Evolutionary conservation across 768 basidiomycete species (phyloP), one percentile per base, ranked within the genome.

Genomic region (Amanita pallidorosea): DNA sequence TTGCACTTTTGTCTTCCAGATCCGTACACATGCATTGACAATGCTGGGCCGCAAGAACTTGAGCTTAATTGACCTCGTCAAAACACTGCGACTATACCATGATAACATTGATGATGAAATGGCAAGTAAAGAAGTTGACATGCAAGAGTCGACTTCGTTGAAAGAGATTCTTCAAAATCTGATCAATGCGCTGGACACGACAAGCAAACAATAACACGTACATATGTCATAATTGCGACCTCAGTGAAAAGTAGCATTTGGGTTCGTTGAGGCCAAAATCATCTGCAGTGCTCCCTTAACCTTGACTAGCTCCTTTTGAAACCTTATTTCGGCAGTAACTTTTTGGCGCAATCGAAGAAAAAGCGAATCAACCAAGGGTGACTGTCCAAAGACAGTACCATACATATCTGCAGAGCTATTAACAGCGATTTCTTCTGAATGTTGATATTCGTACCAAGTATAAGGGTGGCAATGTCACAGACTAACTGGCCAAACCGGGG

Each of bases 401-500:
- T 99, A 99, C 78, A 96, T 85, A 47, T 97, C 95, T 98, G 60
- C 15, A 13, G 34, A 20, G 17, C n/a, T 18, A 37, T 44, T 52
- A 50, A 49, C 50, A 56, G 40, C 29, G 36, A 25, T 18, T 53
- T 20, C 45, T 35, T 23, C 13, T 35, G 17, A 15, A 41, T 11
- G 22, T 11, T 48, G n/a, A n/a, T 22, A 15, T 31, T 61, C 86
- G 53, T 50, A 95, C 94, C 94, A 49, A 97, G 81, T 36, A 97
- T 78, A 6, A 97, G 68, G 15, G 73, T 72, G 15, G 87, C 77
- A 34, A 96, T 74, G 56, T 93, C 86, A 55, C 85, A 83, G 11
- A 85, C 92, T 64, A 90, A 74, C 54, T 85, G 81, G n/a, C 92
- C 92, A 61, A 96, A 98, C 23, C 94, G 82, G 31, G 92, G 89